Conservation (phyloP, 768 basidiomycete species). For the Sistotremastrum niveocremeum region DNA sequence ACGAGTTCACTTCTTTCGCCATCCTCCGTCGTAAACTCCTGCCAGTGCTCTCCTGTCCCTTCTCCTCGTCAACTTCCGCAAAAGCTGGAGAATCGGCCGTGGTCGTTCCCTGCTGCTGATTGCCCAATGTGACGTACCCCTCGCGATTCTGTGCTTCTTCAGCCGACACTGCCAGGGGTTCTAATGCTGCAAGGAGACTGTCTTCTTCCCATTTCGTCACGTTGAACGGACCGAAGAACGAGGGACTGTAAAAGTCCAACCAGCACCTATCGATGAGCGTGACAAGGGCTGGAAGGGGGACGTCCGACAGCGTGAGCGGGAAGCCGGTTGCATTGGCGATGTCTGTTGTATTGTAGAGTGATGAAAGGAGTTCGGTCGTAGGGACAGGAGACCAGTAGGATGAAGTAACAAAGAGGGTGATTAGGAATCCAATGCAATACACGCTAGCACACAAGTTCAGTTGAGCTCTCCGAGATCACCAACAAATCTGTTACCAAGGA, state of each 20-base stretch:
- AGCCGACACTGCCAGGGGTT: too few relatives aligned
- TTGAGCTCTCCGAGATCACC: background rate
- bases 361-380: slow-evolving; percentile 43
- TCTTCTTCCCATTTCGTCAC: slow-evolving; percentile 59
- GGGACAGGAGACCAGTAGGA: slow-evolving; percentile 85
- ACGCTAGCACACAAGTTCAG: slow-evolving; percentile 32
- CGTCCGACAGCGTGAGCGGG: slow-evolving; percentile 21
- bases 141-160: background rate
- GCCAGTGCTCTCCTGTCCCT: background rate
- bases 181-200: slow-evolving; percentile 27
- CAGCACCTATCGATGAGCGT: slow-evolving; percentile 70
- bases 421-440: slow-evolving; percentile 74
- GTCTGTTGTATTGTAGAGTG: slow-evolving; percentile 65
- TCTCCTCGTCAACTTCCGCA: slow-evolving; percentile 1
- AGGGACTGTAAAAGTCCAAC: slow-evolving; percentile 59
- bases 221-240: slow-evolving; percentile 68
- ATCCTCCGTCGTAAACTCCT: background rate
- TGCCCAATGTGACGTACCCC: slow-evolving; percentile 24
- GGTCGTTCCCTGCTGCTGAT: slow-evolving; percentile 19
- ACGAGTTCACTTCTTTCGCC: background rate
- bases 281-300: slow-evolving; percentile 40
- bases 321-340: slow-evolving; percentile 53
- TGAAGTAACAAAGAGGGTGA: slow-evolving; percentile 73
- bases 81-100: background rate
- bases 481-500: slow-evolving; percentile 49